Percentiles rank a stretch among this genome's conserved stretches.
phyloP scores from a whole-genome alignment of 2,329 filamentous ascomycete species.

The Leptographium procerum region DNA sequence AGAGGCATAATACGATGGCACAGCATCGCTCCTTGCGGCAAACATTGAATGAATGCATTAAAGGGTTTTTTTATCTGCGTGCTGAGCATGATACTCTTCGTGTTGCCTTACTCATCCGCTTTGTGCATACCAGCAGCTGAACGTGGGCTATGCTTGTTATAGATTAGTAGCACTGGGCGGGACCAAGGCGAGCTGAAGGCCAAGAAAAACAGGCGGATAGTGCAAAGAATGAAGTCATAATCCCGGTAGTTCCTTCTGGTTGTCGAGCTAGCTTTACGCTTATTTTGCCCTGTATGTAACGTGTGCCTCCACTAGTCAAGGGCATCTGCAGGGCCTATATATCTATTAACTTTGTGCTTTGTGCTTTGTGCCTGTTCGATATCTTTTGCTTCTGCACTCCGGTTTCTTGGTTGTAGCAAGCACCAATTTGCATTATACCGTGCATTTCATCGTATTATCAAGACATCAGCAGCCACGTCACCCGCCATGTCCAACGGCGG shows the following conservation, averaged over 20 bases:
- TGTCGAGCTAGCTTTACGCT: neutral
- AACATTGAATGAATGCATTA: no score
- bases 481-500: neutral
- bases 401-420: neutral
- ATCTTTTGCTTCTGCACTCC: neutral
- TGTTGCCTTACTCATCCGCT: neutral
- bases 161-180: neutral
- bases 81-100: no score
- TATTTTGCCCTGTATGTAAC: neutral
- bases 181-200: neutral
- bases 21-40: no score
- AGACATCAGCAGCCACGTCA: neutral
- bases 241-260: neutral
- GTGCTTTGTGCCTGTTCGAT: neutral
- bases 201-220: neutral
- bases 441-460: neutral
- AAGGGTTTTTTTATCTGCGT: no score
- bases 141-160: neutral
- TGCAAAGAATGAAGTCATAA: neutral
- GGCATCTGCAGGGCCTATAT: neutral
- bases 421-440: neutral
- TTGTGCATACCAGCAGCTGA: neutral
- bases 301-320: neutral
- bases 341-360: neutral
- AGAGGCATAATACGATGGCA: neutral